phyloP scores from a whole-genome alignment of 2,329 filamentous ascomycete species.

The Pseudogymnoascus sp. region DNA sequence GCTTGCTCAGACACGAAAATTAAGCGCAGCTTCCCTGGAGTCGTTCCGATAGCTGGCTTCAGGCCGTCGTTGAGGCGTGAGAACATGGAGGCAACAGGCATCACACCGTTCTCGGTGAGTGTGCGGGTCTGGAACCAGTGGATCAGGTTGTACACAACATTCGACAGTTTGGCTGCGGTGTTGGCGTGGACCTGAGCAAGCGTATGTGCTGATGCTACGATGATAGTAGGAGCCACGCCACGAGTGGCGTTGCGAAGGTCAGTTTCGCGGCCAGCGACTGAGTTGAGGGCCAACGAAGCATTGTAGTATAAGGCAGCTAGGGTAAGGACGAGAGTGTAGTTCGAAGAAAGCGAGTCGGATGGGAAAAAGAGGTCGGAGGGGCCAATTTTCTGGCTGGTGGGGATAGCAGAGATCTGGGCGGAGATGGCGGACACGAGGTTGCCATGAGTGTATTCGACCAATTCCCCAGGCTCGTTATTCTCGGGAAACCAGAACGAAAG shows the following conservation, averaged over 20 bases:
- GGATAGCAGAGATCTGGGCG: constrained; percentile 68
- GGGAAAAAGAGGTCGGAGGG: constrained; percentile 76
- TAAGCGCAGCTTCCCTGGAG: constrained; percentile 69
- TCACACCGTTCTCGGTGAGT: constrained; percentile 62
- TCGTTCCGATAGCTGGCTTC: constrained; percentile 51
- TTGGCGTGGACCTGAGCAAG: constrained; percentile 61
- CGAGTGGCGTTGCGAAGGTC: constrained; percentile 67
- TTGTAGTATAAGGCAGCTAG: constrained; percentile 79
- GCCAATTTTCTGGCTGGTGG: constrained; percentile 64
- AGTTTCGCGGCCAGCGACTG: constrained; percentile 66
- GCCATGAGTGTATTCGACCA: constrained; percentile 72
- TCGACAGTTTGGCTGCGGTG: constrained; percentile 51
- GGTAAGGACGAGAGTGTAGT: constrained; percentile 72
- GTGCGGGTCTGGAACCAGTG: constrained; percentile 66
- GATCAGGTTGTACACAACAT: constrained; percentile 57
- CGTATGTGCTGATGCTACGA: constrained; percentile 70
- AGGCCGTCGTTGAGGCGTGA: constrained; percentile 54
- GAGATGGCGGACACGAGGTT: constrained; percentile 87
- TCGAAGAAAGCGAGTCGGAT: constrained; percentile 70
- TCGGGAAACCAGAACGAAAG: constrained; percentile 61
- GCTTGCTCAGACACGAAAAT: constrained; percentile 71
- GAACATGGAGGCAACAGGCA: constrained; percentile 60
- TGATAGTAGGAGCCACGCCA: constrained; percentile 70
- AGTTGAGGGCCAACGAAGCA: constrained; percentile 79
- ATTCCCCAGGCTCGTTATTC: constrained; percentile 49